Evolutionary conservation across 2,329 filamentous ascomycete species (phyloP).

Genomic region (Fusarium cyanostomum): DNA sequence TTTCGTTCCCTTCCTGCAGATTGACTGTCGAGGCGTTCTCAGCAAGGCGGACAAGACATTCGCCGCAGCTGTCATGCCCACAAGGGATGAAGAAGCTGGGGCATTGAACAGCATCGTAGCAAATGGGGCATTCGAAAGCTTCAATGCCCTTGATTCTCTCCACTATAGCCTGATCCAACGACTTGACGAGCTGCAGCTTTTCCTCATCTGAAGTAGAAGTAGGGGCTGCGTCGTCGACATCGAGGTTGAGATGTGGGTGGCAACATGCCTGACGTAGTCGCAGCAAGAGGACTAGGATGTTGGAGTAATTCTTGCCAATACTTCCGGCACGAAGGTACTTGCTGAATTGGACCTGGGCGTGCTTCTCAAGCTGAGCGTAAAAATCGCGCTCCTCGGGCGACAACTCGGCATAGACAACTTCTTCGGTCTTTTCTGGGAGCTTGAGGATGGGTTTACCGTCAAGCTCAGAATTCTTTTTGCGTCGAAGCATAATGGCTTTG

Average conservation of each 20-base stretch:
- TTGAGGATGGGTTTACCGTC: constrained; percentile 84
- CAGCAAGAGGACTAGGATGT: constrained; percentile 81
- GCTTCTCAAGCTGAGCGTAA: constrained; percentile 77
- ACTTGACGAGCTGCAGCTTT: constrained; percentile 69
- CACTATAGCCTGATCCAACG: constrained; percentile 68
- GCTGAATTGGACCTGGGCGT: constrained; percentile 77
- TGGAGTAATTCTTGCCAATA: constrained; percentile 76
- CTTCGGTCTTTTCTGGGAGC: constrained; percentile 79
- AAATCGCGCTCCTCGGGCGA: constrained; percentile 77
- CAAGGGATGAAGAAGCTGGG: constrained; percentile 84
- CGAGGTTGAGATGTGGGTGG: constrained; percentile 45
- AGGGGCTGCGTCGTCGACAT: constrained; percentile 47
- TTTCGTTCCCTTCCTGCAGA: constrained; percentile 69
- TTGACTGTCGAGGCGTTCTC: constrained; percentile 66
- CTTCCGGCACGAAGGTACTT: constrained; percentile 76
- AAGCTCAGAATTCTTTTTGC: constrained; percentile 81
- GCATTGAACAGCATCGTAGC: constrained; percentile 78
- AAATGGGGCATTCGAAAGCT: constrained; percentile 83
- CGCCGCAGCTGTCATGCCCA: constrained; percentile 80
- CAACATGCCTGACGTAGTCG: constrained; percentile 79
- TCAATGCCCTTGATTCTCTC: constrained; percentile 67
- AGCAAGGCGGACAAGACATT: constrained; percentile 76
- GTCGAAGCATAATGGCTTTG: constrained; percentile 82
- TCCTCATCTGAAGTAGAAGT: constrained; percentile 56
- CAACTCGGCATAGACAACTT: constrained; percentile 78